These are phyloP conservation scores for Passalora sequoiae DNA, from an alignment of 2,329 filamentous ascomycete genomes.

Conservation along the genomic window DNA sequence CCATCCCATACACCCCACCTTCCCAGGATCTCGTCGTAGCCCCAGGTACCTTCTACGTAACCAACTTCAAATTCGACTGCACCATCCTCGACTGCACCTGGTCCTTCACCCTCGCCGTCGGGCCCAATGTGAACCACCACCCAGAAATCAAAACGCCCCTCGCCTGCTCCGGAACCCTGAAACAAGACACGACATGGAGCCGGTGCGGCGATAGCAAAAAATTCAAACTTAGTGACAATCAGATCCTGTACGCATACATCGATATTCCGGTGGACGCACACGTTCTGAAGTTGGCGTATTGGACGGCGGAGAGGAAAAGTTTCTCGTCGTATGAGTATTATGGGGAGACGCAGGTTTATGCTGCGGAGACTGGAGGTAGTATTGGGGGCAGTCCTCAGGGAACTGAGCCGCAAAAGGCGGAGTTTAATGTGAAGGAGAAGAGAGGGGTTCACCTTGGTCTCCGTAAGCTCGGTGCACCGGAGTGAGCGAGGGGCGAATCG, in stretches of 20 bases:
- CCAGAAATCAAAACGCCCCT: background rate
- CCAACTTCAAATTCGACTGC: background rate
- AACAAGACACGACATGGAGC: background rate
- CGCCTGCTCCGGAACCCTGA: background rate
- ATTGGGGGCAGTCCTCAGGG: no score
- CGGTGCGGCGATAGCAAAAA: no score
- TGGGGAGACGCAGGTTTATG: background rate
- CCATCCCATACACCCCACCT: background rate
- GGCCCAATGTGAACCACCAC: background rate
- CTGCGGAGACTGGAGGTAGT: background rate
- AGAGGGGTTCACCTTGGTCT: no score
- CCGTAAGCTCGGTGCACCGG: no score
- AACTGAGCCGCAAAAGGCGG: background rate
- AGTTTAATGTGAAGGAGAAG: background rate
- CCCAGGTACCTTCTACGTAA: background rate
- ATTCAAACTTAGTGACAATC: background rate
- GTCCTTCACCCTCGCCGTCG: background rate
- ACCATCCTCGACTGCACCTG: background rate
- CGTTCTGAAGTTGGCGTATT: background rate
- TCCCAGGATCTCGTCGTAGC: background rate
- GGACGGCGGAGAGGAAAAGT: background rate
- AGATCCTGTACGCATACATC: background rate
- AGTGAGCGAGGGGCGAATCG: no score
- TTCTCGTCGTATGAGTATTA: background rate
- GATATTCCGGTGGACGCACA: background rate